Base-by-base conservation (phyloP, 2,329 filamentous ascomycete species). In the Colletotrichum sp. region DNA sequence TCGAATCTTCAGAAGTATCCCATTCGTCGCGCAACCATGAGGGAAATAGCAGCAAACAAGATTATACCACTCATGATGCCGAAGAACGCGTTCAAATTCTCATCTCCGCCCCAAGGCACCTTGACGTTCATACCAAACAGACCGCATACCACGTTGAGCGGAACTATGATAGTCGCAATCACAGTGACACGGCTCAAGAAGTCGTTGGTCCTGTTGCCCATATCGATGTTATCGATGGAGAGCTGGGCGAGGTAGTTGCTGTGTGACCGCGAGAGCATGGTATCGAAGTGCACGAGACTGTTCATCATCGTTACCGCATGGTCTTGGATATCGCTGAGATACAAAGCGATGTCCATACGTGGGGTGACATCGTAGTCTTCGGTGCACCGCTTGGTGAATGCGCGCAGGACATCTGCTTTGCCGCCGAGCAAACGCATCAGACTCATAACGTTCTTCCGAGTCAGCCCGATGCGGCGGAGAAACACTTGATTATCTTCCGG, bases 221-320 rank as follows among this genome's bases (percentile, higher is more conserved):
- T 93, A 2, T 94, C 92, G 80, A 98, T 95, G 84, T 95, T 96
- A 84, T 98, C 95, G 80, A 99, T 96, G 44, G 94, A 96, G 77
- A 99, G 92, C 82, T 98, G 97, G 1, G 97, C 96, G 36, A 99
- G 90, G 83, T 99, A 99, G 84, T 99, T 99, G 88, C 94, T 95
- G 87, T 99, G 97, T 3, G 95, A 95, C 24, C 97, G 94, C 24
- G 94, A 96, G 63, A 99, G 90, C 90, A 99, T 98, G 89, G 99
- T 99, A 84, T 99, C 97, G 80, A 98, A 98, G 83, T 99, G 97
- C 1, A 92, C 93, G 80, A 99, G 86, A 84, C 98, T 99, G 79
- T 95, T 96, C 92, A 98, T 98, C 96, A 99, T 99, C 59, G 97
- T 99, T 72, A 99, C 95, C 68, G 99, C 96, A 90, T 99, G 97